Conservation (phyloP, 2,329 filamentous ascomycete genomes). For the Scedosporium dehoogii region DNA sequence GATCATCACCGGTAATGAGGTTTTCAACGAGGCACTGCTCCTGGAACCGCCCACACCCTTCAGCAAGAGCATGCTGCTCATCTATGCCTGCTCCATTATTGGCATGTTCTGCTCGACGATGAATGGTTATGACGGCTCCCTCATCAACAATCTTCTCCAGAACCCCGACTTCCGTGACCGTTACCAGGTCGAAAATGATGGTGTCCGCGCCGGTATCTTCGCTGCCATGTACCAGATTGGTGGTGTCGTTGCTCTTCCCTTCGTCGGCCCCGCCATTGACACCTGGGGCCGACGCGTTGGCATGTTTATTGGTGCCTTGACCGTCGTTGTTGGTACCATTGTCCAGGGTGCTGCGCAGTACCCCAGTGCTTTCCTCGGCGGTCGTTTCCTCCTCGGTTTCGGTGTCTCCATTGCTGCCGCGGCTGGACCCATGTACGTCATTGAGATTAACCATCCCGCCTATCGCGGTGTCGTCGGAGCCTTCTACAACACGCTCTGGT, state of each 20-base stretch:
- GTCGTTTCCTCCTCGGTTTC: slow-evolving; percentile 43
- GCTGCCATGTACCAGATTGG: slow-evolving; percentile 43
- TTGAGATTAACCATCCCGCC: slow-evolving; percentile 53
- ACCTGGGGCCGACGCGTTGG: slow-evolving; percentile 34
- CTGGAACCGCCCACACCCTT: slow-evolving; percentile 38
- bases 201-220: slow-evolving; percentile 38
- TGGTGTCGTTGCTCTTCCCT: slow-evolving; percentile 32
- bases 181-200: slow-evolving; percentile 29
- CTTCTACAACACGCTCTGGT: slow-evolving; percentile 38
- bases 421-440: slow-evolving; percentile 53
- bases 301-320: slow-evolving; percentile 32
- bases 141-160: slow-evolving; percentile 38
- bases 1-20: slow-evolving; percentile 31
- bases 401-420: slow-evolving; percentile 50
- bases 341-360: slow-evolving; percentile 22
- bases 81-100: slow-evolving; percentile 34
- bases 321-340: slow-evolving; percentile 26
- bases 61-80: slow-evolving; percentile 25
- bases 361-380: slow-evolving; percentile 43
- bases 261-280: slow-evolving; percentile 36
- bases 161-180: slow-evolving; percentile 28
- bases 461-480: slow-evolving; percentile 53
- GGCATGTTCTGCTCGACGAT: slow-evolving; percentile 41
- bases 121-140: slow-evolving; percentile 41
- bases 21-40: slow-evolving; percentile 42